Evolutionary conservation across 768 basidiomycete genomes (phyloP).

Genomic region (Termitomyces sp.): DNA sequence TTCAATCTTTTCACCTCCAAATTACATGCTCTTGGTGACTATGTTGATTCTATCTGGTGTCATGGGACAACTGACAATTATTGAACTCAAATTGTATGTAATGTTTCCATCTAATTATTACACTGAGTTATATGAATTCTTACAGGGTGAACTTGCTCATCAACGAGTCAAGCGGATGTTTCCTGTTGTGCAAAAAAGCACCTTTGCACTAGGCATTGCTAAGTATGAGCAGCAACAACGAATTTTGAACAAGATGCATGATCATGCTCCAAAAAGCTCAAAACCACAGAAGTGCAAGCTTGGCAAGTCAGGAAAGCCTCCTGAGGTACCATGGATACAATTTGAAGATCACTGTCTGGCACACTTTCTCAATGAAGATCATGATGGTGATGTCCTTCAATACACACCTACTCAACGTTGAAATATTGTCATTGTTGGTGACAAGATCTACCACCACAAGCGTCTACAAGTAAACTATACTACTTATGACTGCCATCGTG

Average conservation of each 20-base stretch:
- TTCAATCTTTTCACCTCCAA: constrained; percentile 28
- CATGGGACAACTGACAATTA: constrained; percentile 33
- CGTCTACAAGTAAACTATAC: no score
- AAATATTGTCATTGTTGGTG: no score
- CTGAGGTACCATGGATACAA: background rate
- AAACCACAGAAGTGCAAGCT: background rate
- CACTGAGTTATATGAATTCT: background rate
- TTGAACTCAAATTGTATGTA: constrained; percentile 28
- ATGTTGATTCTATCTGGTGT: constrained; percentile 15
- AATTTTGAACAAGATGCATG: constrained; percentile 1
- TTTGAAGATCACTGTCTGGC: no score
- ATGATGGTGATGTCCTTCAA: no score
- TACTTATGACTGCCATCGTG: no score
- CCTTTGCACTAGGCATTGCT: constrained; percentile 19
- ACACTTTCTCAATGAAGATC: no score
- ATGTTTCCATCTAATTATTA: constrained; percentile 5
- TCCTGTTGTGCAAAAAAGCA: constrained; percentile 20
- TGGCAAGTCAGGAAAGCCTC: background rate
- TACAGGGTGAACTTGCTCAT: constrained; percentile 35
- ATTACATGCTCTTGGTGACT: constrained; percentile 28
- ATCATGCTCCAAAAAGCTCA: background rate
- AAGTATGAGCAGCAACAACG: constrained; percentile 7
- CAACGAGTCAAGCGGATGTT: constrained; percentile 27
- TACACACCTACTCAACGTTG: no score
- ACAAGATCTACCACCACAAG: no score